Conservation (phyloP, 768 basidiomycete species). For the Tephrocybe sp. region DNA sequence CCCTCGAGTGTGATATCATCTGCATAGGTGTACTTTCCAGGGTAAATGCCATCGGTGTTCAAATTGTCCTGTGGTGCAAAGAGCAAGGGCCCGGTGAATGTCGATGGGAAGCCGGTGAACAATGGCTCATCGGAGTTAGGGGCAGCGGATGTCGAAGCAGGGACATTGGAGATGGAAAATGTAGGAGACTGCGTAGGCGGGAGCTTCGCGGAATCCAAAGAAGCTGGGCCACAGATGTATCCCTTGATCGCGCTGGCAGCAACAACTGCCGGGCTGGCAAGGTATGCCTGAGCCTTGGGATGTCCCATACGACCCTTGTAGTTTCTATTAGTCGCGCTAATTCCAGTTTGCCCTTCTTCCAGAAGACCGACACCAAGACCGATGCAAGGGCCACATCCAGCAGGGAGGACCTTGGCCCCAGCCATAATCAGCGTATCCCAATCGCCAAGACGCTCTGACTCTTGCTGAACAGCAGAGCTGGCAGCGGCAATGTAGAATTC, state of each 20-base stretch:
- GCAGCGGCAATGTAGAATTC: constrained; percentile 98
- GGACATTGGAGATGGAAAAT: constrained; percentile 48
- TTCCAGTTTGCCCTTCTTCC: constrained; percentile 93
- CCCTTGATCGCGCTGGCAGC: constrained; percentile 94
- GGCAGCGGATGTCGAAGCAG: constrained; percentile 24
- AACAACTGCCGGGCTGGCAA: constrained; percentile 95
- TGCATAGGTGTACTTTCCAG: constrained; percentile 98
- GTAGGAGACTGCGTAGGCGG: constrained; percentile 52
- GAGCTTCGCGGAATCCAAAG: constrained; percentile 50
- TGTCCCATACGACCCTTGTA: constrained; percentile 99
- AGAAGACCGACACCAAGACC: constrained; percentile 91
- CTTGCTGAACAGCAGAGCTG: constrained; percentile 86
- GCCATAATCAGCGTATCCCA: constrained; percentile 86
- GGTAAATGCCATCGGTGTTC: constrained; percentile 98
- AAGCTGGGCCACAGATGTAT: constrained; percentile 81
- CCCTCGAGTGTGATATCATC: constrained; percentile 95
- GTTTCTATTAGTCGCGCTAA: constrained; percentile 97
- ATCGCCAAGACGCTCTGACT: constrained; percentile 80
- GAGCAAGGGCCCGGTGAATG: constrained; percentile 81
- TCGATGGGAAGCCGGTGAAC: constrained; percentile 76
- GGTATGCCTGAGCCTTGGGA: constrained; percentile 91
- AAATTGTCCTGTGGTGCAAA: constrained; percentile 96
- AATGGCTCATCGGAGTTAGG: constrained; percentile 60
- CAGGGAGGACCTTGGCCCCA: constrained; percentile 89
- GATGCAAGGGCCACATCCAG: constrained; percentile 98